Evolutionary conservation across 306 rosid species (phyloP), one percentile per base, ranked within the genome.

Genomic region (Quercus wislizeni): DNA sequence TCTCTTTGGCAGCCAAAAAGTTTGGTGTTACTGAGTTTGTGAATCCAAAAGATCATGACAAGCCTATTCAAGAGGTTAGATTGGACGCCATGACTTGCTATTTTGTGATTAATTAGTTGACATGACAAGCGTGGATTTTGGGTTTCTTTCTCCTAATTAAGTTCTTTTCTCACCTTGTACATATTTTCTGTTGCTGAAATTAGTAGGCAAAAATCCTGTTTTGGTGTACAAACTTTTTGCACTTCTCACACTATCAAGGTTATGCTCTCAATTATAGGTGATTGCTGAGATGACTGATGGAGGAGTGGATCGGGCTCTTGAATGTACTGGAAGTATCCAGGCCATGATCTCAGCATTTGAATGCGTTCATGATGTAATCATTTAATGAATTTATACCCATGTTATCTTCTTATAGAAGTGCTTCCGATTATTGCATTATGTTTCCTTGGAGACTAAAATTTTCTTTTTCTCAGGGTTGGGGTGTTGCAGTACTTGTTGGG

Each of bases 341-440:
- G 97, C 97, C 33, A 92, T 92, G 97, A 86, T 91, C 78, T 89
- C 98, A 6, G 97, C 98, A 5, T 94, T 94, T 25, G 98, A 94
- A 88, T 92, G 97, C 52, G 97, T 94, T 49, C 98, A 94, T 7
- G 97, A 94, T 83, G 98, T 94, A 68, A 35, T 68, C 17, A 85
- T 35, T 51, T 46, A 5, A 78, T 58, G n/a, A 64, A 35, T 35
- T 68, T 74, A 69, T 62, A 4, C 71, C 49, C 14, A 14, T 6
- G 0, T 57, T 10, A 59, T 31, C 49, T 31, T 67, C 8, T 33
- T 8, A 8, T 20, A 67, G 27, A 18, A 33, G 4, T 31, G 35
- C 21, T 18, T 25, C 10, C 14, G 6, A 18, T 31, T 33, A 33
- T 67, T 25, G 5, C 35, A 35, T 33, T n/a, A 67, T 7, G 21